A percentile compares a stretch with the other conserved stretches of the same genome.
Conservation (phyloP, 139 green algal genomes). For the Chlorella sp. region DNA sequence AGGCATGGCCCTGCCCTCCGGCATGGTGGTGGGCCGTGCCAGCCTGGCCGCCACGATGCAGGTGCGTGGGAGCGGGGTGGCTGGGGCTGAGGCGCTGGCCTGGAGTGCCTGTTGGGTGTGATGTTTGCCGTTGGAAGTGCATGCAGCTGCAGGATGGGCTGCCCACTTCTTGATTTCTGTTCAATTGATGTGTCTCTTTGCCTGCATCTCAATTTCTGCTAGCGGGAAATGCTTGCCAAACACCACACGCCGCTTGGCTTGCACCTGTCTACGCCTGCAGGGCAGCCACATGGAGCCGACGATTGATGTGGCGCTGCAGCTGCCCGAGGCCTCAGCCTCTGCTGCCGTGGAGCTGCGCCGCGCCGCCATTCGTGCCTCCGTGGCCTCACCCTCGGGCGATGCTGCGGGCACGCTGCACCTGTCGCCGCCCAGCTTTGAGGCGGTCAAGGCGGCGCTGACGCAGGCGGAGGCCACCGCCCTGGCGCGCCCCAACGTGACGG, state of each 20-base stretch:
- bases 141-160: background rate
- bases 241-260: background rate
- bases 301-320: conserved; percentile 66
- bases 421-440: conserved; percentile 42
- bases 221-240: too few species aligned
- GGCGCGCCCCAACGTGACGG: conserved; percentile 53
- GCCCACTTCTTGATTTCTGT: background rate
- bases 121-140: too few species aligned
- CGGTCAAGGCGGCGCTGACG: conserved; percentile 56
- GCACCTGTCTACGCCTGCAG: background rate
- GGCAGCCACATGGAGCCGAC: conserved; percentile 75
- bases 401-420: conserved; percentile 49
- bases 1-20: conserved; percentile 35
- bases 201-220: too few species aligned
- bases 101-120: background rate
- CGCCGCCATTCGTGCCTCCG: conserved; percentile 20
- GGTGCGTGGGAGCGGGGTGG: background rate
- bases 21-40: conserved; percentile 53
- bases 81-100: too few species aligned
- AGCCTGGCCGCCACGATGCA: conserved; percentile 60
- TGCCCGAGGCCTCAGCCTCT: conserved; percentile 49
- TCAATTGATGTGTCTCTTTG: background rate
- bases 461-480: conserved; percentile 57
- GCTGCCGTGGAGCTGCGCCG: conserved; percentile 45
- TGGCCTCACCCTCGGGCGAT: conserved; percentile 56